phyloP scores from a whole-genome alignment of 495 filamentous ascomycete species.

The Viridothelium virens region DNA sequence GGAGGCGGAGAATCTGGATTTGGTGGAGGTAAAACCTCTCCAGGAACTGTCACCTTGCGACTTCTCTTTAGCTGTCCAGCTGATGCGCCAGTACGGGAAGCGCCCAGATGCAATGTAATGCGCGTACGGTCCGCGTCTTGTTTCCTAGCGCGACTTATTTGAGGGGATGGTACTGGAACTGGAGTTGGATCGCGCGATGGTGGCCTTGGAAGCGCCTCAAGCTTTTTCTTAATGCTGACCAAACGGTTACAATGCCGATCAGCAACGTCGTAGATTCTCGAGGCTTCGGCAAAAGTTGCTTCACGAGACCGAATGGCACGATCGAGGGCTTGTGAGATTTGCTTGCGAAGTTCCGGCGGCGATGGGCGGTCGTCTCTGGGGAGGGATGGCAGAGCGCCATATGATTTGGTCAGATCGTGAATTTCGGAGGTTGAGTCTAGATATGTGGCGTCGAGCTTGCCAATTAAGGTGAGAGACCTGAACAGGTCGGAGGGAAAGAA shows the following conservation, averaged over 20 bases:
- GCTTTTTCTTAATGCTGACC: slow-evolving; percentile 69
- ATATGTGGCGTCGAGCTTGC: slow-evolving; percentile 61
- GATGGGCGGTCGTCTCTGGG: slow-evolving; percentile 48
- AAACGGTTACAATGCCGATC: slow-evolving; percentile 71
- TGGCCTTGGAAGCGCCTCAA: slow-evolving; percentile 66
- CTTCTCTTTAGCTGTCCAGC: slow-evolving; percentile 22
- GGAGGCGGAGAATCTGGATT: slow-evolving; percentile 38
- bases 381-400: slow-evolving; percentile 60
- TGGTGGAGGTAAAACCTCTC: slow-evolving; percentile 42
- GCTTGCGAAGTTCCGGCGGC: slow-evolving; percentile 55
- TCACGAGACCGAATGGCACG: slow-evolving; percentile 68
- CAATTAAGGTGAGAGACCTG: slow-evolving; percentile 79
- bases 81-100: slow-evolving; percentile 22
- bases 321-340: slow-evolving; percentile 67
- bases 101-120: slow-evolving; percentile 41
- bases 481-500: slow-evolving; percentile 89
- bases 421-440: slow-evolving; percentile 55
- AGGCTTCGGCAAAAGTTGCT: slow-evolving; percentile 73
- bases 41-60: slow-evolving; percentile 42
- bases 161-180: slow-evolving; percentile 41
- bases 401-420: slow-evolving; percentile 63
- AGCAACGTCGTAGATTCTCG: slow-evolving; percentile 68
- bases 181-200: slow-evolving; percentile 62
- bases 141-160: slow-evolving; percentile 27
- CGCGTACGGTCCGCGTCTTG: slow-evolving; percentile 37